Evolutionary conservation across 371 early-diverging fungal genomes (phyloP).

Genomic region (Batkoa obscura): DNA sequence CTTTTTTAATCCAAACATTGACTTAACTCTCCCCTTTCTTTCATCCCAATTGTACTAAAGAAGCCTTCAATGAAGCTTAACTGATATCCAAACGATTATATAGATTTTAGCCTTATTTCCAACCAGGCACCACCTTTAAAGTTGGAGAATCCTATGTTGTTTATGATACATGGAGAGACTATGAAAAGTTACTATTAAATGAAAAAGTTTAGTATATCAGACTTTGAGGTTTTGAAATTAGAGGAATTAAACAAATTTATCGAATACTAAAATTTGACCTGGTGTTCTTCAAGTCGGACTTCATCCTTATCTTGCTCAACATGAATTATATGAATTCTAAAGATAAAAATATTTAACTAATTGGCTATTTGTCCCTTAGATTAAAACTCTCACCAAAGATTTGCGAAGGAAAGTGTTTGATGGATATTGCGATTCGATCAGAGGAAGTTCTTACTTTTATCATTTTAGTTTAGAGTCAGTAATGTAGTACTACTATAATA

Average conservation of each 20-base stretch:
- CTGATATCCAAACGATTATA: no score
- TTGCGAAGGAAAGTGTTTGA: constrained; percentile 19
- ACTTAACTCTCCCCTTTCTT: no score
- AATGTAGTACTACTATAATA: constrained; percentile 20
- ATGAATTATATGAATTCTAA: constrained; percentile 24
- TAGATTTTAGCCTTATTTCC: no score
- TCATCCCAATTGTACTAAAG: no score
- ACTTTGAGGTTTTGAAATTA: constrained; percentile 8
- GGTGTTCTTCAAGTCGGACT: constrained; percentile 38
- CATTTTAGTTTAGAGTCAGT: constrained; percentile 20
- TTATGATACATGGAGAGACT: no score
- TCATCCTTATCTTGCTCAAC: constrained; percentile 45
- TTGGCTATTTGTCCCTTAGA: constrained; percentile 40
- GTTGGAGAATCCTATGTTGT: no score
- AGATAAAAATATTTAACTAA: constrained; percentile 25
- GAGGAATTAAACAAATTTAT: constrained; percentile 22
- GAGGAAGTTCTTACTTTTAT: constrained; percentile 24
- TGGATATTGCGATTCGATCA: constrained; percentile 21
- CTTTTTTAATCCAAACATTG: no score
- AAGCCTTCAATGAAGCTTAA: no score
- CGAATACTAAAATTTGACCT: constrained; percentile 24
- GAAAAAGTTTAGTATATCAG: no score
- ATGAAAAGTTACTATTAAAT: no score
- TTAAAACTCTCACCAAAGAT: constrained; percentile 22
- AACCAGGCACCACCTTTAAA: no score